Percentiles rank a stretch among this genome's conserved stretches.
Evolutionary conservation across 106 monocot genomes (phyloP).

Genomic region (Dioscorea zingiberensis): DNA sequence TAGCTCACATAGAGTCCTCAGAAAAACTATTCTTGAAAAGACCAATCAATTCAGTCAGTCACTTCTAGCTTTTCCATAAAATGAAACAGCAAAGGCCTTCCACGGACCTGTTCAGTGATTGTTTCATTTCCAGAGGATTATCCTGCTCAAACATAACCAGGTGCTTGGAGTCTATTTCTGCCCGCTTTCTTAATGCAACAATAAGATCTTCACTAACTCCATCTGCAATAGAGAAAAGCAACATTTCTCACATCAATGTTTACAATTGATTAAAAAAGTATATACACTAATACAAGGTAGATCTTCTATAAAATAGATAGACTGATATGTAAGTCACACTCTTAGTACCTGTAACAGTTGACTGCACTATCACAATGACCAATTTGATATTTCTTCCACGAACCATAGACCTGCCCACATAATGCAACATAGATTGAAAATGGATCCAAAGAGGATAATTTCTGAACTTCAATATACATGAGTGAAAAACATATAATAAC

Average conservation of each 20-base stretch:
- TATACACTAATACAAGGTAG: not conserved
- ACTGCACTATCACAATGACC: slow-evolving; percentile 62
- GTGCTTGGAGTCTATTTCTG: slow-evolving; percentile 74
- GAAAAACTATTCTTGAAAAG: too few species aligned
- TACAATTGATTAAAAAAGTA: not conserved
- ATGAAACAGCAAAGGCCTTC: not conserved
- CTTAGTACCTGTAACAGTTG: slow-evolving; percentile 32
- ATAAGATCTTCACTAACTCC: slow-evolving; percentile 64
- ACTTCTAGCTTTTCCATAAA: too few species aligned
- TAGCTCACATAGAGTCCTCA: too few species aligned
- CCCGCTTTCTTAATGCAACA: slow-evolving; percentile 69
- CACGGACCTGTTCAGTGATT: slow-evolving; percentile 70
- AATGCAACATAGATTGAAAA: not conserved
- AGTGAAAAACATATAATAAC: too few species aligned
- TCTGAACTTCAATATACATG: too few species aligned
- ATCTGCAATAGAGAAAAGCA: slow-evolving; percentile 31
- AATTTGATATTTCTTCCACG: slow-evolving; percentile 67
- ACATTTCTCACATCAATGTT: not conserved
- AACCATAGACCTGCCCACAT: slow-evolving; percentile 48
- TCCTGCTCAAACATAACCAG: slow-evolving; percentile 43
- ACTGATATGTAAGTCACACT: too few species aligned
- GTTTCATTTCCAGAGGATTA: slow-evolving; percentile 48
- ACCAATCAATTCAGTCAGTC: too few species aligned
- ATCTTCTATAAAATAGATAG: too few species aligned
- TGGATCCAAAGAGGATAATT: too few species aligned